Evolutionary conservation across 495 filamentous ascomycete genomes (phyloP).

Genomic region (Xylaria castorea): DNA sequence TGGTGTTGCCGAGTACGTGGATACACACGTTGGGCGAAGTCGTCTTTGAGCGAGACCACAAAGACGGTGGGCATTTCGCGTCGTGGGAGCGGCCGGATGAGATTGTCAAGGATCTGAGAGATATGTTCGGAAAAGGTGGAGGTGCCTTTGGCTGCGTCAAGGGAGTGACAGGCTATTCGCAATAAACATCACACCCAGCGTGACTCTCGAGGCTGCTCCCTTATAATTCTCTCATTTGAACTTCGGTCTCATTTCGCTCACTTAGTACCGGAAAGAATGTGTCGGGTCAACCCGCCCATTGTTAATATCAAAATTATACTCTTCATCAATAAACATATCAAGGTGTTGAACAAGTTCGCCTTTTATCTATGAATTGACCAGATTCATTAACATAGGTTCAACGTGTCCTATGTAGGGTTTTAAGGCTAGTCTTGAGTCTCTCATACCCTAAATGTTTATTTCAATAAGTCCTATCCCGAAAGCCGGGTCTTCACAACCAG

Average conservation of each 20-base stretch:
- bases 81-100: conserved; percentile 64
- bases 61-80: conserved; percentile 69
- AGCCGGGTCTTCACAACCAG: neutral
- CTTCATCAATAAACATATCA: neutral
- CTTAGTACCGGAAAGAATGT: neutral
- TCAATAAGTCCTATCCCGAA: neutral
- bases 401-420: neutral
- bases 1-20: conserved; percentile 59
- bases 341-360: neutral
- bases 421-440: neutral
- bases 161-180: conserved; percentile 45
- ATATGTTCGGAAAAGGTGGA: conserved; percentile 60
- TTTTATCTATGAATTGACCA: neutral
- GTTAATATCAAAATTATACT: neutral
- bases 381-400: neutral
- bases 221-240: neutral
- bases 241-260: neutral
- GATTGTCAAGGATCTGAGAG: conserved; percentile 61
- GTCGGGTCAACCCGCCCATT: neutral
- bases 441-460: neutral
- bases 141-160: conserved; percentile 39
- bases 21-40: conserved; percentile 60
- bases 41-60: conserved; percentile 61
- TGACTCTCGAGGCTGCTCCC: neutral
- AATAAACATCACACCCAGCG: neutral